These are phyloP conservation scores for Candida stauntonica DNA, from an alignment of 805 yeast genomes.

Conservation along the genomic window DNA sequence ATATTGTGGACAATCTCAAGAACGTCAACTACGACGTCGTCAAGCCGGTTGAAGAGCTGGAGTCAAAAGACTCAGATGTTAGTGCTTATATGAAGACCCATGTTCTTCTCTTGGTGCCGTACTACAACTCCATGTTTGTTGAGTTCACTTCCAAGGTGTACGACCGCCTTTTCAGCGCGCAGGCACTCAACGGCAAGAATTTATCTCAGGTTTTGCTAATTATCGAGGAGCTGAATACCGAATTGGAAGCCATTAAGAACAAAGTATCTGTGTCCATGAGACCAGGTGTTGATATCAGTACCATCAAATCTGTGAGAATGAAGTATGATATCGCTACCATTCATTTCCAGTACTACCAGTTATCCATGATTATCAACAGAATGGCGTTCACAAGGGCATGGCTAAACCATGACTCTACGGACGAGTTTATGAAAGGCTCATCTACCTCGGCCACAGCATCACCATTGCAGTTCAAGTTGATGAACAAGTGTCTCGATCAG, in stretches of 20 bases:
- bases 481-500: constrained; percentile 19
- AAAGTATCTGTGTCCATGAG: constrained; percentile 13
- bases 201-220: constrained; percentile 15
- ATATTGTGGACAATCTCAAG: constrained; percentile 3
- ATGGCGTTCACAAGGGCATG: constrained; percentile 27
- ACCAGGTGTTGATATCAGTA: constrained; percentile 9
- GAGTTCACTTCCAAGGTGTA: constrained; percentile 18
- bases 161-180: constrained; percentile 18
- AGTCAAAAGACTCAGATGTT: constrained; percentile 1
- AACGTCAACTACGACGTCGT: constrained; percentile 7
- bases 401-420: constrained; percentile 18
- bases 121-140: constrained; percentile 9
- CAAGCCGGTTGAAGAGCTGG: constrained; percentile 4
- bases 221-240: constrained; percentile 17
- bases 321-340: constrained; percentile 12
- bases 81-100: too few species aligned
- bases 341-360: constrained; percentile 20
- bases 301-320: constrained; percentile 5
- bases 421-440: constrained; percentile 4
- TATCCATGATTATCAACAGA: constrained; percentile 23
- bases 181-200: constrained; percentile 15
- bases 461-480: constrained; percentile 17
- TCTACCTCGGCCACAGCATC: neutral
- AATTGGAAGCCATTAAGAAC: constrained; percentile 13
- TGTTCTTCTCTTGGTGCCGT: too few species aligned